Conservation (phyloP, 208 protist species). For the Leishmania major region DNA sequence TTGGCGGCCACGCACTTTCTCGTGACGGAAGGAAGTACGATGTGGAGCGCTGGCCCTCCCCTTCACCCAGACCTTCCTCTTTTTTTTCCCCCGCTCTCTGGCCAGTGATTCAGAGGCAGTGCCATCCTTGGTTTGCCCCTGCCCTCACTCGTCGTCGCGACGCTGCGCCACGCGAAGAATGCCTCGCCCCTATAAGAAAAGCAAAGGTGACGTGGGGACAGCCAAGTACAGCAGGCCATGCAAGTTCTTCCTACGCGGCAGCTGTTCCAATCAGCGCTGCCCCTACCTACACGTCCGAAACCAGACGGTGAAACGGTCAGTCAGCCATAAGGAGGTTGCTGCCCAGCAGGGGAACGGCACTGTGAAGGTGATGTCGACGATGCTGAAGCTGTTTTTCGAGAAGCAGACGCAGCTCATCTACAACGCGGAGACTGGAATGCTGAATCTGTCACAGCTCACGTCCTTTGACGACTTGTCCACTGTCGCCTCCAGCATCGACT, state of each 20-base stretch:
- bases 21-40: background rate
- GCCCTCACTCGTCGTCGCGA: background rate
- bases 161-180: background rate
- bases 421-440: constrained; percentile 44
- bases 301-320: constrained; percentile 35
- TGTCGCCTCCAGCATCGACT: constrained; percentile 75
- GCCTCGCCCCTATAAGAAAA: constrained; percentile 74
- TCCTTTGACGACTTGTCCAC: constrained; percentile 54
- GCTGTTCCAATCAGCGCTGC: constrained; percentile 74
- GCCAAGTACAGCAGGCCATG: constrained; percentile 50
- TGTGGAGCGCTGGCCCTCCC: background rate
- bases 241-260: constrained; percentile 71
- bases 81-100: background rate
- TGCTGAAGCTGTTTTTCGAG: constrained; percentile 91
- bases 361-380: constrained; percentile 59
- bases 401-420: constrained; percentile 79
- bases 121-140: background rate
- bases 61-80: background rate
- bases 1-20: background rate
- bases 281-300: constrained; percentile 72
- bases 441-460: constrained; percentile 65
- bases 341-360: constrained; percentile 17
- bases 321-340: constrained; percentile 15
- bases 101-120: background rate
- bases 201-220: constrained; percentile 31